Percentiles rank a stretch among this genome's conserved stretches.
Evolutionary conservation across 352 stramenopile genomes (phyloP).

Genomic region (Phytophthora sojae): DNA sequence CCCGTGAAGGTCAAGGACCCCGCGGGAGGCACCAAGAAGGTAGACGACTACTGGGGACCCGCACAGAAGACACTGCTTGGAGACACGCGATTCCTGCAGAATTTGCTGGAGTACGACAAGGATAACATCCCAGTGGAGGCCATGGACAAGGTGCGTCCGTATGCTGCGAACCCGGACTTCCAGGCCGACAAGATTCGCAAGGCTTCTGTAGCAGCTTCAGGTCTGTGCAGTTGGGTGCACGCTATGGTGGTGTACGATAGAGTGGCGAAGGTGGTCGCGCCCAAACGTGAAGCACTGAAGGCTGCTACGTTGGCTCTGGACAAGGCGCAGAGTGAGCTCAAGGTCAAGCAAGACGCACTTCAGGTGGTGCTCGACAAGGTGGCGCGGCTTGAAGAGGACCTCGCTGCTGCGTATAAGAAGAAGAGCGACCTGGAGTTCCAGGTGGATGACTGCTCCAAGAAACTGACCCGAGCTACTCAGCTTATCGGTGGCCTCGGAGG

Average conservation of each 20-base stretch:
- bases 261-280: conserved; percentile 93
- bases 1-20: conserved; percentile 94
- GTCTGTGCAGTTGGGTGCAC: conserved; percentile 95
- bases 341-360: conserved; percentile 91
- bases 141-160: conserved; percentile 91
- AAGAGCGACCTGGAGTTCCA: conserved; percentile 92
- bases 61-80: conserved; percentile 94
- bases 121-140: conserved; percentile 94
- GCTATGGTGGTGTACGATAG: conserved; percentile 97
- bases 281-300: conserved; percentile 94
- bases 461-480: conserved; percentile 92
- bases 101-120: conserved; percentile 96
- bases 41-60: conserved; percentile 95
- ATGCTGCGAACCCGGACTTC: conserved; percentile 91
- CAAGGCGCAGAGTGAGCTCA: conserved; percentile 86
- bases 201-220: conserved; percentile 93
- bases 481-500: conserved; percentile 94
- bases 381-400: conserved; percentile 85
- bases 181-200: conserved; percentile 95
- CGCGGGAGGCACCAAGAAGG: conserved; percentile 90
- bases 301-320: conserved; percentile 89
- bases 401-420: conserved; percentile 93
- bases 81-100: conserved; percentile 94
- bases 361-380: conserved; percentile 95
- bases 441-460: conserved; percentile 94